These are phyloP conservation scores for Turritis glabra DNA, from an alignment of 345 rosid species.

Conservation along the genomic window DNA sequence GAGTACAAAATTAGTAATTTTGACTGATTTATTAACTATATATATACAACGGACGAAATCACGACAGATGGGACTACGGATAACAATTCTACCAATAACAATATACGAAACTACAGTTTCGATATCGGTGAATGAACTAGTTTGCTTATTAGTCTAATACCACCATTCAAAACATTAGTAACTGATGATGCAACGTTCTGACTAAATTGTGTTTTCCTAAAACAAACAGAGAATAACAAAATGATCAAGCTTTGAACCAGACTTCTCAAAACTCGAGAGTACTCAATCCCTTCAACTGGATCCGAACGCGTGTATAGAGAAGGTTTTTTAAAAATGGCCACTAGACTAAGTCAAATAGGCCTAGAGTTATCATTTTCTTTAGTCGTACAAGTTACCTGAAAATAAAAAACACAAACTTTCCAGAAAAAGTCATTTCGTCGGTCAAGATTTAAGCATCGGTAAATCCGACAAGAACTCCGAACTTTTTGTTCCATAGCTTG, in stretches of 20 bases:
- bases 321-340: background rate
- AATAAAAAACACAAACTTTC: slow-evolving; percentile 15
- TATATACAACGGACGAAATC: too few relatives aligned
- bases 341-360: background rate
- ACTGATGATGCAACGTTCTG: too few relatives aligned
- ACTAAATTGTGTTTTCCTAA: background rate
- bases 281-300: background rate
- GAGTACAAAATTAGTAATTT: background rate
- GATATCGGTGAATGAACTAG: background rate
- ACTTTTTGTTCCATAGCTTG: slow-evolving; percentile 4
- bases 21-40: background rate
- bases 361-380: background rate
- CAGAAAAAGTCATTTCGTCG: slow-evolving; percentile 10
- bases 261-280: background rate
- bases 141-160: background rate
- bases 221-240: background rate
- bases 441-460: slow-evolving; percentile 16
- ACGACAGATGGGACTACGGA: too few relatives aligned
- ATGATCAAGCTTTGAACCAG: background rate
- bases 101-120: too few relatives aligned
- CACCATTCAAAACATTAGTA: background rate
- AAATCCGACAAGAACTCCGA: background rate
- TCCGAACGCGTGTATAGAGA: background rate
- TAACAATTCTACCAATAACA: too few relatives aligned
- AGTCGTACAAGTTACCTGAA: slow-evolving; percentile 19